phyloP scores from a whole-genome alignment of 164 flowering plant genomes.

The Amborella trichopoda region DNA sequence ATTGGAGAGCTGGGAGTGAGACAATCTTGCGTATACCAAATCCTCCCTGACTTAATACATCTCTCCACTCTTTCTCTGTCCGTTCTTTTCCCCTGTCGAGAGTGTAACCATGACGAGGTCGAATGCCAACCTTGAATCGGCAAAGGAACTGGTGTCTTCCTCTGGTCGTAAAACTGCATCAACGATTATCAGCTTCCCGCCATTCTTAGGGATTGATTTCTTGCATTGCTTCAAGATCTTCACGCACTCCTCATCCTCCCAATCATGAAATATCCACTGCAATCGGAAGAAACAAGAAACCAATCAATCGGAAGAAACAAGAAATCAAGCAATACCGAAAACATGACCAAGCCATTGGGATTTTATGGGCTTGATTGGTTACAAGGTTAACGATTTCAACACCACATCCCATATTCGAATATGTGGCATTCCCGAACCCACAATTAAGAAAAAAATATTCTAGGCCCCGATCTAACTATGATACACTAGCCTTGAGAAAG shows the following conservation, averaged over 20 bases:
- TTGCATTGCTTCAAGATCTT: constrained; percentile 28
- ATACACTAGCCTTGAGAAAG: too few species aligned
- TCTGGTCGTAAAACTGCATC: constrained; percentile 18
- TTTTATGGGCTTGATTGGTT: too few species aligned
- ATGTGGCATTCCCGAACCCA: too few species aligned
- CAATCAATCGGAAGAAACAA: too few species aligned
- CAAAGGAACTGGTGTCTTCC: neutral
- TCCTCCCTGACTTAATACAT: constrained; percentile 23
- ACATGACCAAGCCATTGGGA: too few species aligned
- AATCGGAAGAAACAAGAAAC: too few species aligned
- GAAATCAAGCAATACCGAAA: too few species aligned
- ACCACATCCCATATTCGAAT: too few species aligned
- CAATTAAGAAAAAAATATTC: too few species aligned
- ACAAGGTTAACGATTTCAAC: too few species aligned
- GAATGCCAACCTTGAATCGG: neutral
- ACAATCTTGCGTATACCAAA: constrained; percentile 18
- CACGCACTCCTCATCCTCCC: constrained; percentile 25
- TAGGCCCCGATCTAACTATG: too few species aligned
- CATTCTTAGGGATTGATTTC: constrained; percentile 17
- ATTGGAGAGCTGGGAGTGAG: constrained; percentile 18
- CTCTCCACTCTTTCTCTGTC: constrained; percentile 31
- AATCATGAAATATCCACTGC: constrained; percentile 34
- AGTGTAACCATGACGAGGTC: constrained; percentile 30
- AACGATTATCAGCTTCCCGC: constrained; percentile 33
- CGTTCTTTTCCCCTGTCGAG: constrained; percentile 27